A percentile compares a stretch with the other conserved stretches of the same genome.
These are phyloP conservation scores for Comarum palustre DNA, from an alignment of 306 rosid species.

Conservation along the genomic window DNA sequence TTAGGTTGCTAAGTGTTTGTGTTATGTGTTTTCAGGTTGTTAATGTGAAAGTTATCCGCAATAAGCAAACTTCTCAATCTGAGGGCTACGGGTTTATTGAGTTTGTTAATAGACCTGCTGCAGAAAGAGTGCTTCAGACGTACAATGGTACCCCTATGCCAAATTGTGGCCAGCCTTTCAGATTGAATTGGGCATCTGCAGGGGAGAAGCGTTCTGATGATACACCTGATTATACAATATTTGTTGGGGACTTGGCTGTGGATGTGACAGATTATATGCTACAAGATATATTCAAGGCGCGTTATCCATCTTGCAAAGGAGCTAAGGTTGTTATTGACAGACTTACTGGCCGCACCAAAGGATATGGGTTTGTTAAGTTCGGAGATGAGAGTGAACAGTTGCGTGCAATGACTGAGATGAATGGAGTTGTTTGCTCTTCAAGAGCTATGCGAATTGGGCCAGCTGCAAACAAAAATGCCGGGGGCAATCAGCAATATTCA, in stretches of 20 bases:
- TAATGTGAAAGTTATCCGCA: constrained; percentile 74
- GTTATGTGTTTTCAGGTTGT: constrained; percentile 43
- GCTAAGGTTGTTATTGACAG: constrained; percentile 96
- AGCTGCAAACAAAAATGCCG: constrained; percentile 71
- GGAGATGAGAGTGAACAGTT: constrained; percentile 79
- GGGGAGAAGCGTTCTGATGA: constrained; percentile 88
- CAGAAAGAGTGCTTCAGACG: constrained; percentile 74
- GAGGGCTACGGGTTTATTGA: constrained; percentile 95
- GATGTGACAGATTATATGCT: constrained; percentile 82
- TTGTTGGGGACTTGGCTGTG: constrained; percentile 93
- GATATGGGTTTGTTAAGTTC: constrained; percentile 91
- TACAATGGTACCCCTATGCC: constrained; percentile 86
- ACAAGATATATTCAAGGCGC: constrained; percentile 65
- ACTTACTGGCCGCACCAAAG: constrained; percentile 78
- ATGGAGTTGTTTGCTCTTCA: constrained; percentile 75
- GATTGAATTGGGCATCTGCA: constrained; percentile 93
- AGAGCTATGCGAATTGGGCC: constrained; percentile 98
- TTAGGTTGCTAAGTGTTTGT: constrained; percentile 1
- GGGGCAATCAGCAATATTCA: constrained; percentile 48
- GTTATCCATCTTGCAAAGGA: constrained; percentile 60
- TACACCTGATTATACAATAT: constrained; percentile 76
- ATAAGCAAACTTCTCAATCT: constrained; percentile 74
- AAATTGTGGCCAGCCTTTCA: constrained; percentile 64
- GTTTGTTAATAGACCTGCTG: constrained; percentile 60
- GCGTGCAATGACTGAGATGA: constrained; percentile 94